Conservation (phyloP, 495 filamentous ascomycete genomes). For the Emericellopsis terricola region DNA sequence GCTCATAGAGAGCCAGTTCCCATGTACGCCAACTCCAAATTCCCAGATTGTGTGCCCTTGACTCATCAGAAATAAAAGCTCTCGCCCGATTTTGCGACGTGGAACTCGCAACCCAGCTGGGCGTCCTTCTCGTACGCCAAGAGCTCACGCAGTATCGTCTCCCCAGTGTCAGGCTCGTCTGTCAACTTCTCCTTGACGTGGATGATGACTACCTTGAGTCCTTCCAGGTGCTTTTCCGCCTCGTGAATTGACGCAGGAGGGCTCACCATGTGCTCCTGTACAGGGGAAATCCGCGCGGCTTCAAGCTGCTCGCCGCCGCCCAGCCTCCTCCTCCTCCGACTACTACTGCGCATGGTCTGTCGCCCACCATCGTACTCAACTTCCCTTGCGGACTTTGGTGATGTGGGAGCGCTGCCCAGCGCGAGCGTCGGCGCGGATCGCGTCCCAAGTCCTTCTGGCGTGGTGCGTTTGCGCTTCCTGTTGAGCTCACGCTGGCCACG, state of each 20-base stretch:
- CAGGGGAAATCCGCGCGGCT: conserved; percentile 11
- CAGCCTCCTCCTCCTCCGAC: too few relatives aligned
- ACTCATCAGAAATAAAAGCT: conserved; percentile 13
- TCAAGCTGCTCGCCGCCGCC: conserved; percentile 9
- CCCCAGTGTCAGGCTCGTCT: conserved; percentile 38
- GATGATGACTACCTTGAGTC: conserved; percentile 54
- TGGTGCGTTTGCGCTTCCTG: conserved; percentile 3
- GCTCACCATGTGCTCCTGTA: neutral
- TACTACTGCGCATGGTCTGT: neutral
- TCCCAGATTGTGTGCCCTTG: neutral
- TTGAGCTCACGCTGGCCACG: conserved; percentile 4
- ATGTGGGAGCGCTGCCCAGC: conserved; percentile 16
- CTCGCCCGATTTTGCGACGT: conserved; percentile 41
- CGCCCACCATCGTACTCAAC: neutral
- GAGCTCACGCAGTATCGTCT: conserved; percentile 52
- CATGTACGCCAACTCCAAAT: too few relatives aligned
- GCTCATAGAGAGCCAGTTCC: too few relatives aligned
- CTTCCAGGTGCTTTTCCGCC: conserved; percentile 6
- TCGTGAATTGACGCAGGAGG: neutral
- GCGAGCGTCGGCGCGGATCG: too few relatives aligned
- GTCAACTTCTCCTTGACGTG: conserved; percentile 62
- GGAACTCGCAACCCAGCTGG: conserved; percentile 62
- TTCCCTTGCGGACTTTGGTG: conserved; percentile 10
- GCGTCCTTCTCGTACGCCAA: conserved; percentile 36
- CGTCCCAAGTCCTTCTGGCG: too few relatives aligned